Evolutionary conservation across 306 rosid species (phyloP), one percentile per base, ranked within the genome.

Genomic region (Gillenia trifoliata): DNA sequence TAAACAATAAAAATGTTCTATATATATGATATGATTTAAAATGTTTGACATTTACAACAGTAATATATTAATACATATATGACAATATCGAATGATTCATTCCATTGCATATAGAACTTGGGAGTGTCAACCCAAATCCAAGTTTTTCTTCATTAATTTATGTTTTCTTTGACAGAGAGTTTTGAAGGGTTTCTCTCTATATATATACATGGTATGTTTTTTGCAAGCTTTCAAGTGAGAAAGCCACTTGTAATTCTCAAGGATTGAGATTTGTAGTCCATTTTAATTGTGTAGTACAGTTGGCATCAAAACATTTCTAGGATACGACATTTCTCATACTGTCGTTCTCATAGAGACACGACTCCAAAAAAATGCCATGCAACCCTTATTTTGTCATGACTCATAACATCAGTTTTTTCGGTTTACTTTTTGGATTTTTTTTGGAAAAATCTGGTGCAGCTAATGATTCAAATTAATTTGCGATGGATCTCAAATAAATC

Each of bases 101-200:
- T 50, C 2, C 22, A 52, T 70, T 30, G 20, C 12, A 33, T 20
- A 55, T 56, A 2, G 63, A 26, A 25, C 33, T 40, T 40, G 36
- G 75, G 40, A 72, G n/a, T 72, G 55, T 72, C 75, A 57, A 36
- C 30, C 54, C 66, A 45, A 36, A 66, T 62, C 66, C 55, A 22
- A 66, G 31, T 40, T 65, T 65, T 31, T 15, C 28, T 20, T 36
- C 40, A 38, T 38, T 63, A 30, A 7, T 63, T 63, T 59, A 31
- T 28, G n/a, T 57, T 34, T 22, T 40, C 74, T 28, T 31, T 70
- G 64, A 70, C 29, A n/a, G 28, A 69, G 43, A 70, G 49, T 30
- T 50, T 15, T 31, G 23, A 30, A 22, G 49, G 25, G n/a, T 30
- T 11, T 2, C 2, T 70, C 11, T 71, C 10, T 30, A 19, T 38